A percentile compares a stretch with the other conserved stretches of the same genome.
Conservation (phyloP, 2,329 filamentous ascomycete species). For the Orbilia blumenaviensis region DNA sequence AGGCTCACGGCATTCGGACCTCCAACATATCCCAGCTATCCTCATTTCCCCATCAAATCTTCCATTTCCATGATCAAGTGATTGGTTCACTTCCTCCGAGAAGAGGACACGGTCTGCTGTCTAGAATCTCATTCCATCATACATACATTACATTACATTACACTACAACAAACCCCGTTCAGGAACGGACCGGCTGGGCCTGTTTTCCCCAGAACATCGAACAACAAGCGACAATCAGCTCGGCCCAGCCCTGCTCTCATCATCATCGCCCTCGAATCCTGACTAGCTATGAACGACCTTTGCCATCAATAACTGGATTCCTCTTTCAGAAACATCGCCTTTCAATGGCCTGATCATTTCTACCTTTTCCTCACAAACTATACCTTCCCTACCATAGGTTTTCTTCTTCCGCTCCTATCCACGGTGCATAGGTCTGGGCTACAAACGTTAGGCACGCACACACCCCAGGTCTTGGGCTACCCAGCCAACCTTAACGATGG, state of each 20-base stretch:
- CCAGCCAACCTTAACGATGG: conserved; percentile 55
- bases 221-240: conserved; percentile 24
- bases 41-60: conserved; percentile 5
- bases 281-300: conserved; percentile 15
- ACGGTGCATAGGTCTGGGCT: background rate
- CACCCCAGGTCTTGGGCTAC: background rate
- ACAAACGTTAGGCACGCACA: conserved; percentile 10
- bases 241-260: background rate
- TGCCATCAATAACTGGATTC: background rate
- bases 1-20: conserved; percentile 4
- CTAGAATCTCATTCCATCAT: background rate
- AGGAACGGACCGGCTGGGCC: conserved; percentile 11
- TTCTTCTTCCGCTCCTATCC: conserved; percentile 4
- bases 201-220: conserved; percentile 10
- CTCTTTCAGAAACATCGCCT: background rate
- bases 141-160: background rate
- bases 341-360: conserved; percentile 23
- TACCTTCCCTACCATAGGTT: background rate
- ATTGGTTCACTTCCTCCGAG: conserved; percentile 5
- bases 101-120: conserved; percentile 14
- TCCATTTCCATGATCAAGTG: conserved; percentile 23
- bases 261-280: background rate
- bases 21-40: conserved; percentile 27
- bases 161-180: conserved; percentile 1
- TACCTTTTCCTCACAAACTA: background rate